phyloP scores from a whole-genome alignment of 768 basidiomycete genomes.

The Leccinum disarticulatum region DNA sequence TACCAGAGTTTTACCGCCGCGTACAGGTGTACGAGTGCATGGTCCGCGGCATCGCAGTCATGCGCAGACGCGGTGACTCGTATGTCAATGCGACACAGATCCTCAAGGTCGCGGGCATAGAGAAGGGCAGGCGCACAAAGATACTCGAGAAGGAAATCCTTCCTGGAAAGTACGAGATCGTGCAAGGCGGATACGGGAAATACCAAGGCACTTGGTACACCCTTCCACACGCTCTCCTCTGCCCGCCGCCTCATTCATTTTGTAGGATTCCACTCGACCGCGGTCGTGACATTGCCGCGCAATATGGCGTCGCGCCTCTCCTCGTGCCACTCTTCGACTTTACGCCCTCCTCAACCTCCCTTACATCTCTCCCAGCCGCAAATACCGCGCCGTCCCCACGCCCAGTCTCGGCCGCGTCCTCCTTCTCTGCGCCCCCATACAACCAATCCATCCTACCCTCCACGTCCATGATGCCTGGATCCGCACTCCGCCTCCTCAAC shows the following conservation, averaged over 20 bases:
- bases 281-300: slow-evolving; percentile 88
- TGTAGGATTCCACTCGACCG: slow-evolving; percentile 93
- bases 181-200: slow-evolving; percentile 98
- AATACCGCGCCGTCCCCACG: slow-evolving; percentile 52
- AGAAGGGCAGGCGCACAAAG: slow-evolving; percentile 95
- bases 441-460: slow-evolving; percentile 62
- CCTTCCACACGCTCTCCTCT: slow-evolving; percentile 11
- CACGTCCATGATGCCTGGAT: slow-evolving; percentile 86
- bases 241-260: slow-evolving; percentile 10
- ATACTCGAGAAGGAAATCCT: slow-evolving; percentile 97
- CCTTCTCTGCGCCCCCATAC: slow-evolving; percentile 57
- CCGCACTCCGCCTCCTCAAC: slow-evolving; percentile 77
- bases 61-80: slow-evolving; percentile 92
- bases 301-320: slow-evolving; percentile 88
- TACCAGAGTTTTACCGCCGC: neutral
- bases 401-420: slow-evolving; percentile 67
- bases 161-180: slow-evolving; percentile 94
- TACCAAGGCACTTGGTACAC: slow-evolving; percentile 98
- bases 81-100: slow-evolving; percentile 99
- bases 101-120: slow-evolving; percentile 96
- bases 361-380: slow-evolving; percentile 63
- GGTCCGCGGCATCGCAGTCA: slow-evolving; percentile 97
- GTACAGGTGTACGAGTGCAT: slow-evolving; percentile 92
- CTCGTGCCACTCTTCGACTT: slow-evolving; percentile 93
- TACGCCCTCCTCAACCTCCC: slow-evolving; percentile 70